These are phyloP conservation scores for Metschnikowia arizonensis DNA, from an alignment of 805 yeast genomes.

Conservation along the genomic window DNA sequence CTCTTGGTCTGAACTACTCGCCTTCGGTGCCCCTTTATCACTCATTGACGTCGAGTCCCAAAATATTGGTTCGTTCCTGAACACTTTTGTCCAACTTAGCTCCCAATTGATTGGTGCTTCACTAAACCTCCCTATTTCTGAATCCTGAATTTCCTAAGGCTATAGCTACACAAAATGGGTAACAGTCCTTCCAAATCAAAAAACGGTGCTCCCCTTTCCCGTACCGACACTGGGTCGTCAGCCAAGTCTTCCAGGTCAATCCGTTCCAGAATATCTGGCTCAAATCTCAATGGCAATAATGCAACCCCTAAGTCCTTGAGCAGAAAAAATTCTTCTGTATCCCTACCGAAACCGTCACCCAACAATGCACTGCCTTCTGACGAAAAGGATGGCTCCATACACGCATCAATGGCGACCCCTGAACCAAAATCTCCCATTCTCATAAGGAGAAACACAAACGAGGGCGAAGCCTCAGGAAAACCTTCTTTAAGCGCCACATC, in stretches of 20 bases:
- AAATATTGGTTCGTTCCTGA: not conserved
- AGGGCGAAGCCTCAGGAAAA: constrained; percentile 17
- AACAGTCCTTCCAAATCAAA: constrained; percentile 46
- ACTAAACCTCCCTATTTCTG: not conserved
- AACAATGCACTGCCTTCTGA: constrained; percentile 20
- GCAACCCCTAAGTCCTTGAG: constrained; percentile 30
- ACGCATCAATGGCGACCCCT: constrained; percentile 49
- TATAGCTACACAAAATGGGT: constrained; percentile 37
- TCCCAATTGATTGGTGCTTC: not conserved
- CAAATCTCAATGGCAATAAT: constrained; percentile 19
- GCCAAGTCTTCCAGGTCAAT: constrained; percentile 46
- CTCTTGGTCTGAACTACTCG: not conserved
- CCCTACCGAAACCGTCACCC: constrained; percentile 16
- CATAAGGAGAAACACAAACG: constrained; percentile 48
- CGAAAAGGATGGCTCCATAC: constrained; percentile 1
- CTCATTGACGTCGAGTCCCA: not conserved
- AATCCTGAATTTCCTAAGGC: not conserved
- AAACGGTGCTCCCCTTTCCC: constrained; percentile 43
- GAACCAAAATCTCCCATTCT: constrained; percentile 75
- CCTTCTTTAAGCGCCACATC: constrained; percentile 8
- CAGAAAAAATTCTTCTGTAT: constrained; percentile 27
- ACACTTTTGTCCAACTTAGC: not conserved
- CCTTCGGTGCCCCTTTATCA: not conserved
- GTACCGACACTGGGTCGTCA: constrained; percentile 53
- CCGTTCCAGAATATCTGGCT: constrained; percentile 32